Evolutionary conservation across 495 filamentous ascomycete species (phyloP), one percentile per base, ranked within the genome.

Genomic region (Darksidea phi): DNA sequence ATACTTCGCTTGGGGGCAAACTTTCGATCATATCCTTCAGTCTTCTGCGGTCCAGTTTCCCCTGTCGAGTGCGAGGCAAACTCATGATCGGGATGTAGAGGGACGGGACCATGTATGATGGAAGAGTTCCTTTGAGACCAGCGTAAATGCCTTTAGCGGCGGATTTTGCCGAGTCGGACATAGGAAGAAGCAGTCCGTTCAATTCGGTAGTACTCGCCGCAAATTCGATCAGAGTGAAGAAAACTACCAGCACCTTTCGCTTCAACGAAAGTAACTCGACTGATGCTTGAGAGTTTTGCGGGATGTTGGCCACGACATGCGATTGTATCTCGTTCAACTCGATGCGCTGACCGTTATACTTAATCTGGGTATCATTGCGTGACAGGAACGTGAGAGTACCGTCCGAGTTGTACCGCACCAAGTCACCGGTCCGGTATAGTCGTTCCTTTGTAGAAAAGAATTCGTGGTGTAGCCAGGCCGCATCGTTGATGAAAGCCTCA

Each of bases 311-410:
- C 20, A 55, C 21, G 13, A 61, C 50, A 32, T 54, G 54, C 24
- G 61, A 46, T 53, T 46, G 48, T 12, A 80, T 66, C 53, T 81
- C 78, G 1, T 65, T 74, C 13, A 77, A 67, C 53, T 82, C 78
- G 25, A 83, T 67, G 8, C 79, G 67, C 38, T 77, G 75, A 5
- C 78, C 78, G 36, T 73, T 64, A 18, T 81, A 68, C 63, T 82
- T 83, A 54, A 81, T 66, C 56, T 81, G 79, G 46, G 68, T 67
- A 52, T 80, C 78, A 34, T 71, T 72, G 41, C 80, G 69, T 24
- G 77, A 76, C 25, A 78, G 12, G 54, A 74, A 75, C 54, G 68
- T 69, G 42, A 72, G 59, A 10, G 73, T 76, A 10, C 82, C 81
- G 38, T 74, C 66, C 20, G 54, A 48, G 43, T 73, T 59, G 60